Conservation (phyloP, 1,284 basidiomycete genomes). For the Puccinia hordei region DNA sequence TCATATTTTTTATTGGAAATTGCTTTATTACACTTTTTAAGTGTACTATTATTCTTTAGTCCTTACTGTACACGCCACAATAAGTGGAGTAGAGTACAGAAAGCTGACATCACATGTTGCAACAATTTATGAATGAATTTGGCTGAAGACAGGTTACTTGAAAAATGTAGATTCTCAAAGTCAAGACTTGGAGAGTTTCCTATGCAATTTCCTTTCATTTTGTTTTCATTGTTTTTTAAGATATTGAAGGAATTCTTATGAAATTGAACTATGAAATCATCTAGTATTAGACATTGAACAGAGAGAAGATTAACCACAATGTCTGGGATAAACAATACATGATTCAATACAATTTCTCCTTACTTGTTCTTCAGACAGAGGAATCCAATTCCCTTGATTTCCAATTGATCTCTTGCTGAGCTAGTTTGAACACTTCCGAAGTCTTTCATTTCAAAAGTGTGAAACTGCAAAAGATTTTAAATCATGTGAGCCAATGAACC, state of each 20-base stretch:
- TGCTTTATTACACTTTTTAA: too few relatives aligned
- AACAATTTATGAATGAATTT: too few relatives aligned
- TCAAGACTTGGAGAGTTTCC: not conserved
- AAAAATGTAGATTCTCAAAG: not conserved
- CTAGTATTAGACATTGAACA: not conserved
- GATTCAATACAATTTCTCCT: not conserved
- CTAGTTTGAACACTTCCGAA: not conserved
- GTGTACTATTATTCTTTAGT: too few relatives aligned
- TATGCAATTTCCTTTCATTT: not conserved
- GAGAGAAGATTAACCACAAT: slow-evolving; percentile 1
- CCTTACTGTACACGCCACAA: too few relatives aligned
- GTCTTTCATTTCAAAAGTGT: not conserved
- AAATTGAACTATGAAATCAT: not conserved
- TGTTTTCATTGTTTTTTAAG: not conserved
- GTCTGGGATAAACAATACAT: not conserved
- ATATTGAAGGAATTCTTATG: not conserved
- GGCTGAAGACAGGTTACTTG: too few relatives aligned
- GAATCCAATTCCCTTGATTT: slow-evolving; percentile 3
- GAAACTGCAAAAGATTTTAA: not conserved
- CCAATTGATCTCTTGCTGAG: not conserved
- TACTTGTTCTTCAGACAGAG: not conserved
- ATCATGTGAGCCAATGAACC: slow-evolving; percentile 5
- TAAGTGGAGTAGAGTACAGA: too few relatives aligned
- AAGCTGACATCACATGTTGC: too few relatives aligned
- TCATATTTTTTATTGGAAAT: not conserved